Conservation (phyloP, 176 grass and related monocot species). For the Phoenix dactylifera region DNA sequence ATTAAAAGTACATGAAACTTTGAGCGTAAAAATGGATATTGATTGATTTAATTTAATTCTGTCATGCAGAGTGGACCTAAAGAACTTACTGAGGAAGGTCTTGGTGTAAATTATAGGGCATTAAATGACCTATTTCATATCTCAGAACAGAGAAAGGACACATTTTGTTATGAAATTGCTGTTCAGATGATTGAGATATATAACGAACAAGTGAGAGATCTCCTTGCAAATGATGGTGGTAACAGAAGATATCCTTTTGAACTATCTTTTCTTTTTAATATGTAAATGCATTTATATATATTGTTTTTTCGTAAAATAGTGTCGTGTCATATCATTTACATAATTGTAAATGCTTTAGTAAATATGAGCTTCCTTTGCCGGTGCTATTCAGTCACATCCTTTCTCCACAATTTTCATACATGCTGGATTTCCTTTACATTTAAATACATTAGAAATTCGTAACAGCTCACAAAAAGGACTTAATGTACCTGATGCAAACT, state of each 20-base stretch:
- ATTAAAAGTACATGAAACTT: not conserved
- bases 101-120: constrained; percentile 95
- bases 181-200: constrained; percentile 98
- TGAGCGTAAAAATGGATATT: too few relatives aligned
- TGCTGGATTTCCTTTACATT: constrained; percentile 46
- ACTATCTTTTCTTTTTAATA: constrained; percentile 5
- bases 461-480: constrained; percentile 67
- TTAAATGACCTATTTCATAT: constrained; percentile 76
- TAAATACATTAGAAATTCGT: constrained; percentile 79
- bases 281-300: not conserved
- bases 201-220: constrained; percentile 97
- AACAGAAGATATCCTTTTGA: constrained; percentile 92
- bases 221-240: constrained; percentile 65
- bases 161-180: constrained; percentile 77
- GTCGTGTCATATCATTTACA: too few relatives aligned
- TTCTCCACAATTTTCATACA: constrained; percentile 8
- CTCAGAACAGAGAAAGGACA: constrained; percentile 51
- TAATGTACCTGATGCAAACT: constrained; percentile 72
- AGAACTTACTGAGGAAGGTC: constrained; percentile 63
- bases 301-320: too few relatives aligned
- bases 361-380: too few relatives aligned
- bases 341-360: too few relatives aligned
- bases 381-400: not conserved
- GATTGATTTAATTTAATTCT: not conserved
- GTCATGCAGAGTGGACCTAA: constrained; percentile 69